Conservation (phyloP, 768 basidiomycete species). For the Pisolithus marmoratus region DNA sequence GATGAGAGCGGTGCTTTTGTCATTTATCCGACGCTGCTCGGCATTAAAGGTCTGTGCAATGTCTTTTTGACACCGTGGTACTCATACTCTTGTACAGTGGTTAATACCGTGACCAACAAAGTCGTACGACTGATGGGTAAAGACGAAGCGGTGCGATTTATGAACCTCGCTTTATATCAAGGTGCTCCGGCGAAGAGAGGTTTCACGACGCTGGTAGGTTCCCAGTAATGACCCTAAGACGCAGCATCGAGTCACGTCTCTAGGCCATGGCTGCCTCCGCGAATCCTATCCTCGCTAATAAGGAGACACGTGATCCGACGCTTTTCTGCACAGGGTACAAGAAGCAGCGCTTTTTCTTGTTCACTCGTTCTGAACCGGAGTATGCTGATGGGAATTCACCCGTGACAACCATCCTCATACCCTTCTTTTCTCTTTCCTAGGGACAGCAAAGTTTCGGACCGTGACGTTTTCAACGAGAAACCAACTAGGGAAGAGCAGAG, state of each 20-base stretch:
- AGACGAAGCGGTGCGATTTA: conserved; percentile 87
- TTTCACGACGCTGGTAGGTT: conserved; percentile 72
- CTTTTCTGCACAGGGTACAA: conserved; percentile 93
- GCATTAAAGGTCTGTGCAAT: conserved; percentile 75
- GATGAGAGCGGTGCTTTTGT: conserved; percentile 96
- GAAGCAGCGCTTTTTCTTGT: conserved; percentile 89
- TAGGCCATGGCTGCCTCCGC: conserved; percentile 94
- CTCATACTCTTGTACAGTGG: neutral
- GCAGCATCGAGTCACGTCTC: conserved; percentile 3
- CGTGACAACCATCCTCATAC: neutral
- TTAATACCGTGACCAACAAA: conserved; percentile 70
- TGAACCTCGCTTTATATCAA: conserved; percentile 88
- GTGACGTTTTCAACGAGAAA: conserved; percentile 97
- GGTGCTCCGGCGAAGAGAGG: conserved; percentile 88
- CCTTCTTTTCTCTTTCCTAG: conserved; percentile 31
- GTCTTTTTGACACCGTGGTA: neutral
- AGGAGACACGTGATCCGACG: conserved; percentile 80
- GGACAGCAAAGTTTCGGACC: conserved; percentile 81
- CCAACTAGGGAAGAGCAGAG: conserved; percentile 95
- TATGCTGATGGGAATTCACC: conserved; percentile 35
- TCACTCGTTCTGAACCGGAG: conserved; percentile 88
- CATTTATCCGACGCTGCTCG: conserved; percentile 87
- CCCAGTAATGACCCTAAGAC: neutral
- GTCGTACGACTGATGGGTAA: conserved; percentile 86
- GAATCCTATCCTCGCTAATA: conserved; percentile 89